Percentiles rank a stretch among this genome's conserved stretches.
Evolutionary conservation across 2,329 filamentous ascomycete species (phyloP).

Genomic region (Torrubiella hemipterigena): DNA sequence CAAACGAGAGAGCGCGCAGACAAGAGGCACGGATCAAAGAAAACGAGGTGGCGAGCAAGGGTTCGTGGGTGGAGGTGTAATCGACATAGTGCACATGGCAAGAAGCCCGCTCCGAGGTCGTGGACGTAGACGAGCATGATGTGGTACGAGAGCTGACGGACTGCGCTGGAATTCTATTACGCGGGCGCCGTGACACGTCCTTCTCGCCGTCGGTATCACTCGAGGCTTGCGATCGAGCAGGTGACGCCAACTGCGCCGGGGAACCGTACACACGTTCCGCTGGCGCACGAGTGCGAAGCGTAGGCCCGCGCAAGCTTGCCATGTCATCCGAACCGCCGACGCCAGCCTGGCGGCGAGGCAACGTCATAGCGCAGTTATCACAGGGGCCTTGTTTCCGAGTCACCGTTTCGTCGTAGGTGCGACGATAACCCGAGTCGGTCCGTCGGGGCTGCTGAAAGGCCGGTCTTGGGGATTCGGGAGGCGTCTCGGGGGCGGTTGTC

Average conservation of each 20-base stretch:
- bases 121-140: conserved; percentile 42
- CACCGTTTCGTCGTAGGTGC: conserved; percentile 54
- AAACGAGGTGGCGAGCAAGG: conserved; percentile 48
- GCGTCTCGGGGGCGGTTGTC: conserved; percentile 37
- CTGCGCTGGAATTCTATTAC: conserved; percentile 28
- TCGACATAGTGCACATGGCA: conserved; percentile 54
- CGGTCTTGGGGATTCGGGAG: conserved; percentile 43
- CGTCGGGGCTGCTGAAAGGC: conserved; percentile 27
- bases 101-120: conserved; percentile 28
- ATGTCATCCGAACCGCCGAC: conserved; percentile 15
- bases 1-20: conserved; percentile 53
- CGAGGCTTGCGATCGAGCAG: conserved; percentile 35
- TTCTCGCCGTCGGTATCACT: conserved; percentile 42
- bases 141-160: conserved; percentile 30
- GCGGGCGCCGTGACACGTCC: conserved; percentile 24
- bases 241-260: conserved; percentile 34
- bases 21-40: conserved; percentile 56
- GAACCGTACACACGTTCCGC: conserved; percentile 45
- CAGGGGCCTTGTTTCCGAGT: conserved; percentile 52
- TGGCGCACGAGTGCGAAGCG: conserved; percentile 46
- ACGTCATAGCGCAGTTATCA: conserved; percentile 56
- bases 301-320: conserved; percentile 36
- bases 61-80: conserved; percentile 58
- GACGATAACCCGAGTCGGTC: conserved; percentile 48
- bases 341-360: conserved; percentile 31